These are phyloP conservation scores for Hanseniaspora jakobsenii DNA, from an alignment of 805 yeast species.

Conservation along the genomic window DNA sequence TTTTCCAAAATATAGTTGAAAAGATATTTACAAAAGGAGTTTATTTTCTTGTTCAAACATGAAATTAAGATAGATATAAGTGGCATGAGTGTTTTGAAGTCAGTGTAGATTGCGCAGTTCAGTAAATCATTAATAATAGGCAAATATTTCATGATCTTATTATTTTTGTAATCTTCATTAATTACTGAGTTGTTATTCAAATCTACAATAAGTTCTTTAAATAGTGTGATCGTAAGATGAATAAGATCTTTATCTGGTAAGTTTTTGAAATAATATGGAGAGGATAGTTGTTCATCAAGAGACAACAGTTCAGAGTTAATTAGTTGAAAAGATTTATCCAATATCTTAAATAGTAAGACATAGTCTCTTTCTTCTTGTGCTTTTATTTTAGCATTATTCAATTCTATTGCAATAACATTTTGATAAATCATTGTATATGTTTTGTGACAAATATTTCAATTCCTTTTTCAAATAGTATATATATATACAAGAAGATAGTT, in stretches of 20 bases:
- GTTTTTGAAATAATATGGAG: conserved; percentile 11
- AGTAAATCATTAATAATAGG: conserved; percentile 13
- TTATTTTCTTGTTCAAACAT: background rate
- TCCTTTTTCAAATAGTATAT: too few species aligned
- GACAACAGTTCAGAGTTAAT: conserved; percentile 12
- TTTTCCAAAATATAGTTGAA: background rate
- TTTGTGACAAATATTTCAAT: too few species aligned
- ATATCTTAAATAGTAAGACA: conserved; percentile 12
- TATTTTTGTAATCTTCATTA: conserved; percentile 7
- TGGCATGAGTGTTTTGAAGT: conserved; percentile 1
- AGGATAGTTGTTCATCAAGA: conserved; percentile 8
- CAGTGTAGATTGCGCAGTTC: conserved; percentile 1
- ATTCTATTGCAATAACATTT: conserved; percentile 1
- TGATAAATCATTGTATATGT: background rate
- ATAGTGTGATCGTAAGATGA: conserved; percentile 1
- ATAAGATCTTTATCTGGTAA: conserved; percentile 10
- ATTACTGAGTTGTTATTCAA: conserved; percentile 3
- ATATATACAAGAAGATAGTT: too few species aligned
- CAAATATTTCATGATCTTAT: conserved; percentile 10
- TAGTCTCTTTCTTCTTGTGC: conserved; percentile 6
- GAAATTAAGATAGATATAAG: background rate
- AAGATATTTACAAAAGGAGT: background rate
- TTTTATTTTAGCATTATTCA: conserved; percentile 6
- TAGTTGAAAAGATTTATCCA: conserved; percentile 14
- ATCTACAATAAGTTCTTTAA: conserved; percentile 7